A percentile compares a stretch with the other conserved stretches of the same genome.
phyloP scores from a whole-genome alignment of 1,284 basidiomycete genomes.

The Ceratobasidium sp. region DNA sequence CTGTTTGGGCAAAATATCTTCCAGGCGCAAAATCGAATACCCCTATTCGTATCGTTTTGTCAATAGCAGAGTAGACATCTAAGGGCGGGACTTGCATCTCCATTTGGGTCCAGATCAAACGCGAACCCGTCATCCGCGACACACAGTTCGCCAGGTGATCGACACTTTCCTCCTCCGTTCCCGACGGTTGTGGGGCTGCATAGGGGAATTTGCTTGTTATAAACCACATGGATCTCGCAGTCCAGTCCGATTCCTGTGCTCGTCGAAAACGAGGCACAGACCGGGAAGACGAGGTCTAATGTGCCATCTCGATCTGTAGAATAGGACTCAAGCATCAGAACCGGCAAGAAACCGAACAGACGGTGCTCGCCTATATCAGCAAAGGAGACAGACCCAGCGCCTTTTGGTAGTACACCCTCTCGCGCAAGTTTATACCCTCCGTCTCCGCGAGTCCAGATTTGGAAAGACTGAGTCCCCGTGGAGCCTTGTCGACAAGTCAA shows the following conservation, averaged over 20 bases:
- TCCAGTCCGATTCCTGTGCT: constrained; percentile 71
- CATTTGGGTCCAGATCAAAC: constrained; percentile 67
- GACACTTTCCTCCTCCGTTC: constrained; percentile 67
- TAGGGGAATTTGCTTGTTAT: constrained; percentile 89
- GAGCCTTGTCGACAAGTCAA: constrained; percentile 78
- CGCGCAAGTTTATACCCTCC: constrained; percentile 80
- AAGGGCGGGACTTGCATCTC: constrained; percentile 17
- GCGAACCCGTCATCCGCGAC: constrained; percentile 79
- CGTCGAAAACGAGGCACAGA: constrained; percentile 75
- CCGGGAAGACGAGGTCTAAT: constrained; percentile 92
- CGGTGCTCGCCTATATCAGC: constrained; percentile 82
- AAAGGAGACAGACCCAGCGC: constrained; percentile 83
- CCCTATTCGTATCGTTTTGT: constrained; percentile 1
- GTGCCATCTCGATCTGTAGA: constrained; percentile 89
- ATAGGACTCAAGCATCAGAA: neutral
- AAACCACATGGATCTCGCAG: constrained; percentile 90
- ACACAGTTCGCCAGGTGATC: constrained; percentile 83
- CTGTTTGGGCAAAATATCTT: constrained; percentile 60
- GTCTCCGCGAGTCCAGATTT: constrained; percentile 83
- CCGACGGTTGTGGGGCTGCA: constrained; percentile 61
- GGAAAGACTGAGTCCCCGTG: constrained; percentile 66
- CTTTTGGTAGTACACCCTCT: constrained; percentile 74
- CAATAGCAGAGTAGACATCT: constrained; percentile 1
- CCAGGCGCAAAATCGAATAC: constrained; percentile 63
- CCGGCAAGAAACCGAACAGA: neutral